Base-by-base conservation (phyloP, 148 eudicot species). In the Rhododendron vialii region DNA sequence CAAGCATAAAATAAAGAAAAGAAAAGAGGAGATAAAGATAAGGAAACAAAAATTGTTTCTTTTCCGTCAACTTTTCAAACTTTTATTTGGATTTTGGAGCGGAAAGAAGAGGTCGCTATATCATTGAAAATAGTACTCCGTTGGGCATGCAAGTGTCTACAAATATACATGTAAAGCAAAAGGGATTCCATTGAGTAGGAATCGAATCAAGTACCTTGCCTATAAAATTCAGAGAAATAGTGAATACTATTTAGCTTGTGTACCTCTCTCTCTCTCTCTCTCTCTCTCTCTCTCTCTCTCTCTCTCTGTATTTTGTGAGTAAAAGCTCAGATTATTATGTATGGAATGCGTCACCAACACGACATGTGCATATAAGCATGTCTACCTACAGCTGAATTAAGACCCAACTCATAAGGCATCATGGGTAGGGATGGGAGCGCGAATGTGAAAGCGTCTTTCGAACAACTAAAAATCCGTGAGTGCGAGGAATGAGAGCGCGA, bases 301-400 rank as follows among this genome's bases (percentile, higher is more conserved):
- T 80, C 59, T 8, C 10, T 53, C 53, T 53, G 5, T 53, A 14
- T 53, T 81, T 30, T 50, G 33, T 22, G 18, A 36, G 43, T 3
- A 35, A 76, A 75, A 38, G 12, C 26, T 41, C 12, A 18, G n/a
- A 20, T 0, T 50, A 30, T 30, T 48, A 10, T 22, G 84, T 82
- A 24, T 61, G 73, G 13, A 41, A 59, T 82, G 48, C 75, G 73
- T 63, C 75, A 82, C 48, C 71, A 82, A 82, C 75, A 82, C 51
- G 74, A 59, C 51, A 82, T 61, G 28, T 57, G 69, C n/a, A 57
- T 50, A 30, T 3, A 30, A 30, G 22, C 83, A 30, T 20, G 28
- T 6, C 67, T 20, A 82, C 69, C n/a, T 30, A 53, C 83, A 15
- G 8, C 63, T 1, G 74, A 65, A 67, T 28, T 67, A 67, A 28